Conservation (phyloP, 2,329 filamentous ascomycete genomes). For the Colletotrichum karsti region DNA sequence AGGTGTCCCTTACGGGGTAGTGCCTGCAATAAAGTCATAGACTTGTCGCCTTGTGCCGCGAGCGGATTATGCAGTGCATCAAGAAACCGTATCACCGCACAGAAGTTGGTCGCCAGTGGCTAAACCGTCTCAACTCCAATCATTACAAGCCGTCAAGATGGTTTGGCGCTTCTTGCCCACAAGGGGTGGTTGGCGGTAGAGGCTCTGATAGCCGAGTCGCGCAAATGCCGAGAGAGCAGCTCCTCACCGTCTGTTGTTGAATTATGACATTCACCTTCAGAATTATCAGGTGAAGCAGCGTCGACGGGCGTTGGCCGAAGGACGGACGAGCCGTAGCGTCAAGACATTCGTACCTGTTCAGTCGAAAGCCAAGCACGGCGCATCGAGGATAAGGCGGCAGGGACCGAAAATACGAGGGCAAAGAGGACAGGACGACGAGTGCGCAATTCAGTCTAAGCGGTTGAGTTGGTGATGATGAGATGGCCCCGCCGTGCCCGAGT, state of each 20-base stretch:
- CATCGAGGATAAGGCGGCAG: background rate
- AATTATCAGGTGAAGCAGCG: conserved; percentile 10
- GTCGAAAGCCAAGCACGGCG: background rate
- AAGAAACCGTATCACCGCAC: background rate
- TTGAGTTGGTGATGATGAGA: background rate
- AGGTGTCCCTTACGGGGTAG: background rate
- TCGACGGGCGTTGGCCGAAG: conserved; percentile 9
- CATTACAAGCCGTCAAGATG: background rate
- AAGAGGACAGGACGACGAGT: background rate
- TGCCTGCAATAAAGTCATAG: background rate
- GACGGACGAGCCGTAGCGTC: background rate
- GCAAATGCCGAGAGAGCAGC: background rate
- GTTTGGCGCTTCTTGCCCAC: background rate
- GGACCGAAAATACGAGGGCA: background rate
- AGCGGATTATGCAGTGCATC: background rate
- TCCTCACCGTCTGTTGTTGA: background rate
- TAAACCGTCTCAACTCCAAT: background rate
- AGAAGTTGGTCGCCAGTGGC: background rate
- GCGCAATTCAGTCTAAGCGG: background rate
- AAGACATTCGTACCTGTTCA: background rate
- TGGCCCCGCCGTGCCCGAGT: background rate
- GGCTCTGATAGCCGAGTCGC: background rate
- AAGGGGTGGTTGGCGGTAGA: background rate
- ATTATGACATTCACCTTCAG: background rate
- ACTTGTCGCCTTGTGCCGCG: background rate